Evolutionary conservation across 345 rosid species (phyloP).

Genomic region (Lumnitzera racemosa): DNA sequence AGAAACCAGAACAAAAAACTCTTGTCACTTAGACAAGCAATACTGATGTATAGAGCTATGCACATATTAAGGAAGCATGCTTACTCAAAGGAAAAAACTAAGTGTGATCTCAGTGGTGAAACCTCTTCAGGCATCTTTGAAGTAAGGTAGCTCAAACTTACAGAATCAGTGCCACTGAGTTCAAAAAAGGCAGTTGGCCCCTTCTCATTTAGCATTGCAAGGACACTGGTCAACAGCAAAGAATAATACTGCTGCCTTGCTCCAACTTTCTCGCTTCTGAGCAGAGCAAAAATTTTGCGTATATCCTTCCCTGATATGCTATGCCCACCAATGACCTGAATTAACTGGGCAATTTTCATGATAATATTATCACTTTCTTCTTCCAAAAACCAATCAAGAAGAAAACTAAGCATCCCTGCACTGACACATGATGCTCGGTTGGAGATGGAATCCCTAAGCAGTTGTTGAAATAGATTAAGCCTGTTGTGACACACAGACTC

Average conservation of each 20-base stretch:
- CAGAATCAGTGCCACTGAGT: slow-evolving; percentile 81
- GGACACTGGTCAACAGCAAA: slow-evolving; percentile 60
- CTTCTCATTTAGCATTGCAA: slow-evolving; percentile 93
- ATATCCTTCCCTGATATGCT: slow-evolving; percentile 98
- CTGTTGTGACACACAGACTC: slow-evolving; percentile 78
- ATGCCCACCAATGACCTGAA: slow-evolving; percentile 93
- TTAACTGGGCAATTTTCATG: slow-evolving; percentile 75
- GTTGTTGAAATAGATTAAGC: slow-evolving; percentile 68
- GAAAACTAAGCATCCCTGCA: slow-evolving; percentile 90
- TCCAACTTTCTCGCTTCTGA: slow-evolving; percentile 90
- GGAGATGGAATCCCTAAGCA: slow-evolving; percentile 84
- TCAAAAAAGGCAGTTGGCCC: slow-evolving; percentile 95
- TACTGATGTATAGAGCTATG: no score
- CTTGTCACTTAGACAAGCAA: no score
- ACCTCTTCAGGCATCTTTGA: neutral
- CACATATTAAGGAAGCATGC: no score
- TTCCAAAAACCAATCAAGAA: slow-evolving; percentile 90
- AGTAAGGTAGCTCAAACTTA: slow-evolving; percentile 29
- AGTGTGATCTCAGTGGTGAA: no score
- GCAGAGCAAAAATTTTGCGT: slow-evolving; percentile 89
- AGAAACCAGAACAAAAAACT: no score
- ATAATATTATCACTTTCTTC: slow-evolving; percentile 67
- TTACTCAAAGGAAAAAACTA: no score
- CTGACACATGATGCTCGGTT: slow-evolving; percentile 85
- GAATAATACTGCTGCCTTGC: slow-evolving; percentile 74